Evolutionary conservation across 1,284 basidiomycete genomes (phyloP).

Genomic region (Malassezia globosa): DNA sequence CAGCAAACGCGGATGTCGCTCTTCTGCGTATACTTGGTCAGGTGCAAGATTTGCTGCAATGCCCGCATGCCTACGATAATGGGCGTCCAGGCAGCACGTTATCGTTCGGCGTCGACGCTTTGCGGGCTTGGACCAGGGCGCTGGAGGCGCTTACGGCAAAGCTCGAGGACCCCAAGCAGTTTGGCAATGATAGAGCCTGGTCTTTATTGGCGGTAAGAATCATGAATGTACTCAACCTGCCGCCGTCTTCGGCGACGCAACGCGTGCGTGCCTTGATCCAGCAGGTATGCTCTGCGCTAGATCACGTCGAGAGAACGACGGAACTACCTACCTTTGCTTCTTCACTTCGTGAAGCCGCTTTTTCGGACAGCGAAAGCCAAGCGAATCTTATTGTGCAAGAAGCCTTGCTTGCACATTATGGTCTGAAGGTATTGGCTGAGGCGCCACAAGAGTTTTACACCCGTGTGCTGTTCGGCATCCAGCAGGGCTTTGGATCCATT

Average conservation of each 20-base stretch:
- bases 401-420: conserved; percentile 1
- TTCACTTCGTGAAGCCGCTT: not conserved
- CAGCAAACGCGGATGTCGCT: not conserved
- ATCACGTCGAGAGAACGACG: not conserved
- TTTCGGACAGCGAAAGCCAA: not conserved
- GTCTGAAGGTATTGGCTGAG: not conserved
- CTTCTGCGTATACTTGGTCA: not conserved
- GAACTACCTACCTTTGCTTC: not conserved
- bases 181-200: not conserved
- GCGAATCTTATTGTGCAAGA: not conserved
- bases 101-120: conserved; percentile 7
- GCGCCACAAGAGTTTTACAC: conserved; percentile 3
- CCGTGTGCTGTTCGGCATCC: conserved; percentile 9
- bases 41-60: not conserved
- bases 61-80: conserved; percentile 7
- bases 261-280: conserved; percentile 1
- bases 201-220: not conserved
- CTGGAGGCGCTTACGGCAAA: not conserved
- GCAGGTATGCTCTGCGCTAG: not conserved
- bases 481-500: conserved; percentile 8
- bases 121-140: not conserved
- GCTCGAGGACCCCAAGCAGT: not conserved
- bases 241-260: conserved; percentile 2
- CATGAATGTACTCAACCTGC: not conserved
- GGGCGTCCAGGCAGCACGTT: conserved; percentile 6